phyloP scores from a whole-genome alignment of 306 rosid species.

The Prunus kanzakura region DNA sequence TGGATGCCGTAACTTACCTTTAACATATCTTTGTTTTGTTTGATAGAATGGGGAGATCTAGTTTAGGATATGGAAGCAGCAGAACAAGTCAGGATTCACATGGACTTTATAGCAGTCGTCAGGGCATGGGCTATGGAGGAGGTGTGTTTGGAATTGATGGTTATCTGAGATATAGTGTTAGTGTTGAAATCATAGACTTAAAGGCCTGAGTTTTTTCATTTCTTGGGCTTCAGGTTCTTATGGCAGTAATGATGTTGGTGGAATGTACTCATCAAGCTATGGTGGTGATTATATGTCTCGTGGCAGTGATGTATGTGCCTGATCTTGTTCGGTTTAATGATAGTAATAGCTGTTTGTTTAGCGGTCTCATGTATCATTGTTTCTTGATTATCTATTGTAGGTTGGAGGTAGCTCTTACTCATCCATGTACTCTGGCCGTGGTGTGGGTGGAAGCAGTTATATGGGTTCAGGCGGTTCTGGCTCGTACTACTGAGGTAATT shows the following conservation, averaged over 20 bases:
- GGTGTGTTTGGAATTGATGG: conserved; percentile 32
- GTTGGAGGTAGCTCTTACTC: conserved; percentile 80
- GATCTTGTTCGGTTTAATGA: not conserved
- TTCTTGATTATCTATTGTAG: conserved; percentile 33
- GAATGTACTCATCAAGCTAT: conserved; percentile 81
- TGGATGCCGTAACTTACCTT: conserved; percentile 12
- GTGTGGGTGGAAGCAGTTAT: conserved; percentile 70
- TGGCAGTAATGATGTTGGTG: conserved; percentile 62
- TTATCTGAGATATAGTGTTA: not conserved
- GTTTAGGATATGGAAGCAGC: conserved; percentile 63
- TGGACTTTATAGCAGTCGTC: conserved; percentile 71
- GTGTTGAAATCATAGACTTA: not conserved
- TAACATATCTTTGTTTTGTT: conserved; percentile 1
- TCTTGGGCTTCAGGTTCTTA: conserved; percentile 58
- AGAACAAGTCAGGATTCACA: conserved; percentile 74
- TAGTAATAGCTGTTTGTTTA: not conserved
- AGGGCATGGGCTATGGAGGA: conserved; percentile 54
- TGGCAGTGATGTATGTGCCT: conserved; percentile 71
- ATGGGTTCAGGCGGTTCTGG: conserved; percentile 79
- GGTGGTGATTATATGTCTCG: conserved; percentile 73
- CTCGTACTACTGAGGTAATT: conserved; percentile 85
- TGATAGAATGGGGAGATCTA: conserved; percentile 71
- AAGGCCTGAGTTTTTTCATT: not conserved
- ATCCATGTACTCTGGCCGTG: conserved; percentile 71
- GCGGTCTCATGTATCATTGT: not conserved